Evolutionary conservation across 2,329 filamentous ascomycete genomes (phyloP), one percentile per base, ranked within the genome.

Genomic region (Verticillium tricorpus): DNA sequence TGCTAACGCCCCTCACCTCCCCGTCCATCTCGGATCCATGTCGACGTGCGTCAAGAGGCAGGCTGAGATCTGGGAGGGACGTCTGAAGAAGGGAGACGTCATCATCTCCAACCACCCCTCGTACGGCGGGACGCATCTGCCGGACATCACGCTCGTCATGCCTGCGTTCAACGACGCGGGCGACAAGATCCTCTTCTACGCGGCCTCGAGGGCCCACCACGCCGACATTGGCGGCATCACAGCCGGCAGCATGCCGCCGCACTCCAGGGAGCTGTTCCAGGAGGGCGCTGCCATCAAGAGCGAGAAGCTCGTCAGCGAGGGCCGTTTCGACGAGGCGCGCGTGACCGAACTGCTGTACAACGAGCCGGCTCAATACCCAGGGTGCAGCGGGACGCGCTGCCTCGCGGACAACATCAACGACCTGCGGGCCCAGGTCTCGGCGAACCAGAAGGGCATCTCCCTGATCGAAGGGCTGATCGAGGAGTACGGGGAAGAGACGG

Each of bases 371-470:
- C 81, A 89, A 68, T 87, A 91, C 65, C 85, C 88, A 1, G 91
- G 89, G 0, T 95, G 91, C 73, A 90, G 87, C 61, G 91, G 91
- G 2, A 93, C 91, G 1, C 80, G 91, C 54, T 93, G 90, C 72
- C 78, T 95, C 1, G 88, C 86, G 14, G 91, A 95, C 71, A 94
- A 94, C 69, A 81, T 95, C 65, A 93, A 92, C 56, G 91, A 95
- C 69, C 77, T 95, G 25, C 92, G 93, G 72, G 91, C 91, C 0
- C 91, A 94, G 70, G 88, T 94, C 4, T 91, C 91, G 0, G 91
- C 91, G 1, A 95, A 95, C 69, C 89, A 92, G 69, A 93, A 93
- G 67, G 91, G 91, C 1, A 94, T 95, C 65, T 90, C 87, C n/a
- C 78, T 95, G 25, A 94, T 95, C 65, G 86, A 85, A 61, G 82